Evolutionary conservation across 1,284 basidiomycete genomes (phyloP).

Genomic region (Takashimella koratensis): DNA sequence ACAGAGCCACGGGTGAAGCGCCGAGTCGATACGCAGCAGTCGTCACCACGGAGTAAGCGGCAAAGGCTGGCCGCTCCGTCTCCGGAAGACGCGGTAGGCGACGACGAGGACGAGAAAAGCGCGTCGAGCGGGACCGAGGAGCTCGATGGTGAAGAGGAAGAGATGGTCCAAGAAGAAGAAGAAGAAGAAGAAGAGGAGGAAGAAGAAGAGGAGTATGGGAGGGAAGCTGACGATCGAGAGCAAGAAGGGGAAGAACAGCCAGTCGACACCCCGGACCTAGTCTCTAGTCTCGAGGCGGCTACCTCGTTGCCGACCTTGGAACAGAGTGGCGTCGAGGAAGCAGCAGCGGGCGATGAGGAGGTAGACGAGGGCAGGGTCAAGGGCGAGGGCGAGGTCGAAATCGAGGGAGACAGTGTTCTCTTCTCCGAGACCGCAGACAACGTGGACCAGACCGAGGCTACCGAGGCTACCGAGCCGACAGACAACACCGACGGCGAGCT

Average conservation of each 20-base stretch:
- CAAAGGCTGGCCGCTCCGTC: neutral
- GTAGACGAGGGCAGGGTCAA: too few species aligned
- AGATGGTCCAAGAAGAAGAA: slow-evolving; percentile 18
- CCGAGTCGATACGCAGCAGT: neutral
- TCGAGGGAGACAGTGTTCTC: neutral
- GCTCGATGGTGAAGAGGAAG: too few species aligned
- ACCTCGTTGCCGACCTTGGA: neutral
- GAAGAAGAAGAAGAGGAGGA: slow-evolving; percentile 18
- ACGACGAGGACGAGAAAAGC: slow-evolving; percentile 12
- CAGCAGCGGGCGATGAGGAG: neutral
- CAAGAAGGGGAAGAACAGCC: neutral
- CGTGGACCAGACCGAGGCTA: neutral
- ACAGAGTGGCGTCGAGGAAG: neutral
- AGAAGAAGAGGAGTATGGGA: neutral
- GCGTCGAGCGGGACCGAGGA: slow-evolving; percentile 2
- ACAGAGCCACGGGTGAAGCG: neutral
- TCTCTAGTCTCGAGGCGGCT: neutral
- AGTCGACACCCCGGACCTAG: neutral
- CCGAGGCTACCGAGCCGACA: neutral
- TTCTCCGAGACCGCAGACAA: neutral
- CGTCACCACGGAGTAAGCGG: neutral
- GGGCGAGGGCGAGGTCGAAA: neutral
- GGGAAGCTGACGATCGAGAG: neutral
- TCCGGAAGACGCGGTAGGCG: slow-evolving; percentile 1
- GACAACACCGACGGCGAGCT: neutral